phyloP scores from a whole-genome alignment of 2,329 filamentous ascomycete species.

The Penicillium sp. region DNA sequence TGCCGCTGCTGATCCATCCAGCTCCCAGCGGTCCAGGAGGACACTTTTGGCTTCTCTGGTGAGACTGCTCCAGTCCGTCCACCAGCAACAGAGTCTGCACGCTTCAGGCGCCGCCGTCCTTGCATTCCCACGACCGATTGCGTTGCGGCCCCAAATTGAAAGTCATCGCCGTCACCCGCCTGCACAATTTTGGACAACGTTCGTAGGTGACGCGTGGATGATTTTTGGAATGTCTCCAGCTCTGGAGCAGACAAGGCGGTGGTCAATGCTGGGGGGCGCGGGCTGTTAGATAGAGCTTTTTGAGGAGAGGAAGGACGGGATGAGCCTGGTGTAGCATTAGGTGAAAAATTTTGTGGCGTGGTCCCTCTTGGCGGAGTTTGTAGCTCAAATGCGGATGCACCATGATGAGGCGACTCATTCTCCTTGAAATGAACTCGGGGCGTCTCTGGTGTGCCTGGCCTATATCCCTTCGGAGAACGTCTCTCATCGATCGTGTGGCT shows the following conservation, averaged over 20 bases:
- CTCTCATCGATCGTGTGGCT: constrained; percentile 60
- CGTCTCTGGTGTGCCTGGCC: constrained; percentile 29
- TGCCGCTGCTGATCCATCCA: constrained; percentile 99
- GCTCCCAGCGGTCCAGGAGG: constrained; percentile 73
- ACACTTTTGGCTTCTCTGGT: constrained; percentile 49
- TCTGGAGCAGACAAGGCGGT: constrained; percentile 61
- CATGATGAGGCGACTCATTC: constrained; percentile 22
- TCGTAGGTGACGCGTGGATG: constrained; percentile 81
- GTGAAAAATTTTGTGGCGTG: constrained; percentile 21
- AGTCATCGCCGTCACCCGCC: constrained; percentile 68
- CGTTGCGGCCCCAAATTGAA: constrained; percentile 67
- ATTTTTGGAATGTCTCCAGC: constrained; percentile 74
- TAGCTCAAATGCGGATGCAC: constrained; percentile 13
- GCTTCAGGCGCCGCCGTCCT: constrained; percentile 75
- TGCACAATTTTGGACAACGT: constrained; percentile 79
- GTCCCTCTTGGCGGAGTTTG: constrained; percentile 19
- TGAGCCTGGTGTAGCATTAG: constrained; percentile 21
- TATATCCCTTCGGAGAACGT: constrained; percentile 30
- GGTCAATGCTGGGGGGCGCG: constrained; percentile 28
- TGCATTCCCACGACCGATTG: constrained; percentile 85
- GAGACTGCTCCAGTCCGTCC: constrained; percentile 44
- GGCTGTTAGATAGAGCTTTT: constrained; percentile 24
- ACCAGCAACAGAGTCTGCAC: constrained; percentile 50
- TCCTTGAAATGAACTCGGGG: constrained; percentile 26
- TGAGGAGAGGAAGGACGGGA: constrained; percentile 26